A percentile compares a stretch with the other conserved stretches of the same genome.
Conservation (phyloP, 2,329 filamentous ascomycete species). For the Plenodomus biglobosus region DNA sequence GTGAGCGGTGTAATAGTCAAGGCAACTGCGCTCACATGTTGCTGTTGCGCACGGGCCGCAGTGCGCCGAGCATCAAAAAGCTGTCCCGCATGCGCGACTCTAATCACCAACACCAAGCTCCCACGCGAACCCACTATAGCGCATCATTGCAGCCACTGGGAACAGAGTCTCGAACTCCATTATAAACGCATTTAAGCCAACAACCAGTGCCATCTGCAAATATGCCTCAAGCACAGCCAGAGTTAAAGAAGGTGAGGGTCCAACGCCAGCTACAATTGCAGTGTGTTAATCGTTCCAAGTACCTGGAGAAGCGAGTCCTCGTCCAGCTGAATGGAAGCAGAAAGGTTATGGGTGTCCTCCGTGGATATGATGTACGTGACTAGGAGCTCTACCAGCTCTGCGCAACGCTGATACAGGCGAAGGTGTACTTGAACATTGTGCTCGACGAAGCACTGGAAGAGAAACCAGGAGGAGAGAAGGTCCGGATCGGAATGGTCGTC, state of each 20-base stretch:
- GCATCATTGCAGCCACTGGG: not conserved
- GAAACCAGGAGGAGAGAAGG: conserved; percentile 88
- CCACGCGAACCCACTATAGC: conserved; percentile 1
- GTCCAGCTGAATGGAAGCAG: conserved; percentile 97
- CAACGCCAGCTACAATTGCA: not conserved
- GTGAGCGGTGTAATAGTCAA: not conserved
- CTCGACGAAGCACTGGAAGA: conserved; percentile 96
- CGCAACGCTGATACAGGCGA: conserved; percentile 3
- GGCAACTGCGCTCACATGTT: conserved; percentile 15
- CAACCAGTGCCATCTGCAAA: conserved; percentile 43
- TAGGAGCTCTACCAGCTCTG: not conserved
- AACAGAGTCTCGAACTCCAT: not conserved
- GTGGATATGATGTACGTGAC: conserved; percentile 85
- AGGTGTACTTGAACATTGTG: conserved; percentile 99
- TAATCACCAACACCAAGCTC: conserved; percentile 16
- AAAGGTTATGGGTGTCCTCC: conserved; percentile 91
- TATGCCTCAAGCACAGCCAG: conserved; percentile 98
- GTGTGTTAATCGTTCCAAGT: conserved; percentile 58
- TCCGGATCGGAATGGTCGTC: conserved; percentile 88
- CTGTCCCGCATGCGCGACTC: conserved; percentile 15
- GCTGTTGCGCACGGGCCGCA: conserved; percentile 12
- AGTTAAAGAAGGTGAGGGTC: conserved; percentile 85
- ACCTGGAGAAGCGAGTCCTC: conserved; percentile 98
- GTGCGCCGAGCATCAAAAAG: conserved; percentile 24
- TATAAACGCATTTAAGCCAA: conserved; percentile 1